These are phyloP conservation scores for Yarrowia osloensis DNA, from an alignment of 805 yeast species.

Conservation along the genomic window DNA sequence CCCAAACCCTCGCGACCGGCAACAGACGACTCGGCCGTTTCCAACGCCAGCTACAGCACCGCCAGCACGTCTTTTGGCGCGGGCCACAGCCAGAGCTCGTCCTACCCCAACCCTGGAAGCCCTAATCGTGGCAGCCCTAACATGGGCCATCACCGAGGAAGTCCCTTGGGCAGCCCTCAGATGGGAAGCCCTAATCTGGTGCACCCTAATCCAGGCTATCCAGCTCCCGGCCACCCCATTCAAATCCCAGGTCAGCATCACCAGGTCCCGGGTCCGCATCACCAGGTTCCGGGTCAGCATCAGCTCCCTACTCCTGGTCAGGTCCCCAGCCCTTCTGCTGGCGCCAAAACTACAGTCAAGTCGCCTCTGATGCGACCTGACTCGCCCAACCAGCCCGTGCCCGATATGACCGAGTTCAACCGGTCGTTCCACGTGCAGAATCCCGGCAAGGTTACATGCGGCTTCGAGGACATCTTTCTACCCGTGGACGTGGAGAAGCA, in stretches of 20 bases:
- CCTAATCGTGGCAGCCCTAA: background rate
- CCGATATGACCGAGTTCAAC: slow-evolving; percentile 15
- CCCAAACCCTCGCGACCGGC: background rate
- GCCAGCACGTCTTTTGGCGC: background rate
- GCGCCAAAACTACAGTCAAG: slow-evolving; percentile 1
- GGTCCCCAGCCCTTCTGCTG: background rate
- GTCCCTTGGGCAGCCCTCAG: background rate
- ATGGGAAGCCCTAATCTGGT: background rate
- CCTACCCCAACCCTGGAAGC: background rate
- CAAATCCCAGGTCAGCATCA: background rate
- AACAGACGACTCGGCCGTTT: background rate
- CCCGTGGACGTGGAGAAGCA: slow-evolving; percentile 21
- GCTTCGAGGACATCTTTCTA: slow-evolving; percentile 29
- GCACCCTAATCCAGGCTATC: background rate
- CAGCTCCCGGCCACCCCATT: background rate
- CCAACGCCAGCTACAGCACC: background rate
- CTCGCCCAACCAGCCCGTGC: slow-evolving; percentile 1
- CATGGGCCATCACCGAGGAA: background rate
- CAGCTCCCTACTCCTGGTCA: background rate
- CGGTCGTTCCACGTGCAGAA: slow-evolving; percentile 6
- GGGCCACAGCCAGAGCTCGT: background rate
- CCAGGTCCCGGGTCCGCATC: background rate
- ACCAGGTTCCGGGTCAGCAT: background rate
- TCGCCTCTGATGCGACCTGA: slow-evolving; percentile 13
- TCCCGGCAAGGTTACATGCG: slow-evolving; percentile 26